These are phyloP conservation scores for Malbranchea zuffiana DNA, from an alignment of 2,329 filamentous ascomycete species.

Conservation along the genomic window DNA sequence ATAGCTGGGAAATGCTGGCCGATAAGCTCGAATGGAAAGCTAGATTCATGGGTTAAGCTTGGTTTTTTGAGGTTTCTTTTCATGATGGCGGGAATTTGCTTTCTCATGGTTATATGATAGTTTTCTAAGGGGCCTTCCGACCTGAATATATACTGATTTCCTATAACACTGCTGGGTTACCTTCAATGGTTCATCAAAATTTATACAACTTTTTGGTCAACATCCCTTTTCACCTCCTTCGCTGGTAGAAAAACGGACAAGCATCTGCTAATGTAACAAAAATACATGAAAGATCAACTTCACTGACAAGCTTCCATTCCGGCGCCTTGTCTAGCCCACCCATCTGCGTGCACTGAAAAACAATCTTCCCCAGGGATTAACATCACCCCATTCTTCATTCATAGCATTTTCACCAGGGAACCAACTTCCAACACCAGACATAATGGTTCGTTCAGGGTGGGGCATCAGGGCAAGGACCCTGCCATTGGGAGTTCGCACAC, in stretches of 20 bases:
- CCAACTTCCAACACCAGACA: slow-evolving; percentile 69
- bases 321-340: slow-evolving; percentile 65
- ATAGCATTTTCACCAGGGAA: slow-evolving; percentile 48
- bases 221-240: too few species aligned
- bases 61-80: too few species aligned
- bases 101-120: too few species aligned
- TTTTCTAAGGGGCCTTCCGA: too few species aligned
- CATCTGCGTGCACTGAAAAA: slow-evolving; percentile 81
- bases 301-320: too few species aligned
- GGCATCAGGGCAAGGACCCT: slow-evolving; percentile 85
- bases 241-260: too few species aligned
- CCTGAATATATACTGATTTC: too few species aligned
- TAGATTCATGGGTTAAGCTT: not conserved
- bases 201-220: too few species aligned
- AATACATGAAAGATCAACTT: too few species aligned
- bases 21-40: slow-evolving; percentile 57
- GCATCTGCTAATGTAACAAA: too few species aligned
- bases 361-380: slow-evolving; percentile 74
- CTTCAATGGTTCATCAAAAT: too few species aligned
- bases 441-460: slow-evolving; percentile 79
- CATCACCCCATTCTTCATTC: slow-evolving; percentile 60
- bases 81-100: not conserved
- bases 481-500: slow-evolving; percentile 64
- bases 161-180: too few species aligned
- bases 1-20: slow-evolving; percentile 67